A percentile compares a stretch with the other conserved stretches of the same genome.
These are phyloP conservation scores for Apiotrichum veenhuisii DNA, from an alignment of 1,284 basidiomycete species.

Conservation along the genomic window DNA sequence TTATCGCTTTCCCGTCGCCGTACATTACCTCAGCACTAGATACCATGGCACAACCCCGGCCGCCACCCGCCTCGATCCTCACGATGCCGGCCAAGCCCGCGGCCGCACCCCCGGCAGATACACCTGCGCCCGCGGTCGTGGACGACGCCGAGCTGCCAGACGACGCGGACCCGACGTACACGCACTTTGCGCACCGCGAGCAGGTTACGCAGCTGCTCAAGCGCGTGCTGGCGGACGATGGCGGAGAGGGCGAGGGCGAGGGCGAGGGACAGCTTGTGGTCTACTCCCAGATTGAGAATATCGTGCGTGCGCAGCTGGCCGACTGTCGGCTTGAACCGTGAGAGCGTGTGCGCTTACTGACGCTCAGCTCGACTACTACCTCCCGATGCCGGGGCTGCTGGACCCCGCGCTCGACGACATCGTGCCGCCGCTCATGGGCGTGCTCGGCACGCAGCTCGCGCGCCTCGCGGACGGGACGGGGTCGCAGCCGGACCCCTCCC, in stretches of 20 bases:
- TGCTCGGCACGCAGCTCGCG: slow-evolving; percentile 62
- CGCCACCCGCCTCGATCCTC: not conserved
- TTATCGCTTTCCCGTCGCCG: not conserved
- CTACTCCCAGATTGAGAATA: not conserved
- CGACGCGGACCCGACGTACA: slow-evolving; percentile 45
- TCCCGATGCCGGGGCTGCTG: slow-evolving; percentile 90
- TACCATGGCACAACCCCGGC: not conserved
- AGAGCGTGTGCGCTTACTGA: slow-evolving; percentile 36
- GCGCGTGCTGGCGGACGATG: slow-evolving; percentile 56
- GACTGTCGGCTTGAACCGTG: slow-evolving; percentile 50
- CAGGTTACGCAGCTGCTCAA: slow-evolving; percentile 60
- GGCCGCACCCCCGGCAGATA: not conserved
- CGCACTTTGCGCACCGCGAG: slow-evolving; percentile 49
- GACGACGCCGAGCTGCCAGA: slow-evolving; percentile 16
- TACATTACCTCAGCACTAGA: not conserved
- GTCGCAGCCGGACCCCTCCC: slow-evolving; percentile 37
- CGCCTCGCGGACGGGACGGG: not conserved
- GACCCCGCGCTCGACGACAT: slow-evolving; percentile 89
- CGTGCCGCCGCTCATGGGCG: slow-evolving; percentile 68
- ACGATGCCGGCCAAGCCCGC: not conserved
- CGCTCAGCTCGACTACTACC: slow-evolving; percentile 76
- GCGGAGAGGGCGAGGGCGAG: slow-evolving; percentile 50
- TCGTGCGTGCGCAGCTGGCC: slow-evolving; percentile 47
- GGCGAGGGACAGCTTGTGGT: slow-evolving; percentile 9
- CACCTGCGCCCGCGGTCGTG: not conserved